Evolutionary conservation across 2,329 filamentous ascomycete genomes (phyloP).

Genomic region (Trichoderma atroviride): DNA sequence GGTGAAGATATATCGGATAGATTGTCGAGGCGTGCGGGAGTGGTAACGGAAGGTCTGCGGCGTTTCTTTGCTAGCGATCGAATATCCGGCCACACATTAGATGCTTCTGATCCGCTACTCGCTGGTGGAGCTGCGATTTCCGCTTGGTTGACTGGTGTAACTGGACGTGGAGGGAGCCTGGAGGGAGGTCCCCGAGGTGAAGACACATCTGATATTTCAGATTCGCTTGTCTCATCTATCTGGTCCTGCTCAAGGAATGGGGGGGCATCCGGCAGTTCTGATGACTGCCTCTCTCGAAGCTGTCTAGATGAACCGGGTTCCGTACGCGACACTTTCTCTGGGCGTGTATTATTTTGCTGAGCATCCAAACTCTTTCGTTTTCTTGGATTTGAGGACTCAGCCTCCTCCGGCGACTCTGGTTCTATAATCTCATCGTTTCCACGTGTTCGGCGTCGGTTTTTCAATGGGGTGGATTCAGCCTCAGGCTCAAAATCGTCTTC

Average conservation of each 20-base stretch:
- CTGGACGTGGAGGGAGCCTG: constrained; percentile 36
- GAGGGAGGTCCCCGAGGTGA: constrained; percentile 41
- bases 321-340: constrained; percentile 41
- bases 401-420: constrained; percentile 34
- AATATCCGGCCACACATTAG: constrained; percentile 56
- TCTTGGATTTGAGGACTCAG: constrained; percentile 42
- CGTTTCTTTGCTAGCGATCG: constrained; percentile 53
- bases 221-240: constrained; percentile 40
- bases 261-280: constrained; percentile 42
- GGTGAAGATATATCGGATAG: constrained; percentile 64
- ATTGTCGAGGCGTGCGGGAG: constrained; percentile 45
- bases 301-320: constrained; percentile 33
- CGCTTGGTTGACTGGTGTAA: constrained; percentile 51
- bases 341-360: constrained; percentile 43
- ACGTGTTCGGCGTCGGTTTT: constrained; percentile 45
- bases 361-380: constrained; percentile 61
- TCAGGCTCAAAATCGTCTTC: constrained; percentile 61
- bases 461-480: constrained; percentile 68
- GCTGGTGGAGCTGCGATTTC: constrained; percentile 58
- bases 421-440: constrained; percentile 33
- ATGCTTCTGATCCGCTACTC: constrained; percentile 54
- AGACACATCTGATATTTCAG: constrained; percentile 42
- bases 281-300: constrained; percentile 30
- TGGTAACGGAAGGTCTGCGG: constrained; percentile 43
- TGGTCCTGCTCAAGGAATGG: constrained; percentile 32